Evolutionary conservation across 2,329 filamentous ascomycete genomes (phyloP), one percentile per base, ranked within the genome.

Genomic region (Scortechinia acanthostroma): DNA sequence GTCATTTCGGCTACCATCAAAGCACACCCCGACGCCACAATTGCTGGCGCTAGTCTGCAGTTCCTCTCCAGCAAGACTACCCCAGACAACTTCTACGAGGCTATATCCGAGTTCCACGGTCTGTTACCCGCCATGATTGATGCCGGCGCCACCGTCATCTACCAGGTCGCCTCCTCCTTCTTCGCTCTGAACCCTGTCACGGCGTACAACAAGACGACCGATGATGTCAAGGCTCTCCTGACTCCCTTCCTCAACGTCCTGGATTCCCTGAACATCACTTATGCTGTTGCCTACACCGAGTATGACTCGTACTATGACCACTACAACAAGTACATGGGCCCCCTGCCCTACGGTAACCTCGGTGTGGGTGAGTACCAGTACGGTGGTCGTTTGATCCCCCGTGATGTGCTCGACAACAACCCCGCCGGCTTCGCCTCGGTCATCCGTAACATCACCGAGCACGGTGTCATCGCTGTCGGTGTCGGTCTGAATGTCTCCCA

Each of bases 1-100:
- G 74, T 83, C 2, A 57, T 69, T 15, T 75, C 72, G 2, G 64
- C 81, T 56, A 81, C 74, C 0, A 62, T 71, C 33, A 74, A 72
- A 48, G 66, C 71, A 1, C 65, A 79, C 54, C 58, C 25, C n/a
- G 25, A 72, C 46, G 56, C 55, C 4, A 56, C 58, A 0, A 62
- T 71, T 3, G 62, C 66, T 1, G 73, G 68, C 2, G 64, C 69
- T 1, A 67, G 62, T 3, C 53, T 78, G 5, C 60, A 57, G 1
- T 71, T 77, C 49, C 55, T 56, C 17, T 55, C 57, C 14, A 47
- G 56, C 1, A 51, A 55, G 5, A 58, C 58, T 45, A 56, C 55
- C 16, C 45, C 54, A 19, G 66, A 73, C 19, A 59, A 53, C 0
- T 80, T 72, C 59, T 80, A 70, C 53, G 52, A 64, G 40, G 70